Conservation (phyloP, 371 early-diverging fungal species). For the Furculomyces boomerangus region DNA sequence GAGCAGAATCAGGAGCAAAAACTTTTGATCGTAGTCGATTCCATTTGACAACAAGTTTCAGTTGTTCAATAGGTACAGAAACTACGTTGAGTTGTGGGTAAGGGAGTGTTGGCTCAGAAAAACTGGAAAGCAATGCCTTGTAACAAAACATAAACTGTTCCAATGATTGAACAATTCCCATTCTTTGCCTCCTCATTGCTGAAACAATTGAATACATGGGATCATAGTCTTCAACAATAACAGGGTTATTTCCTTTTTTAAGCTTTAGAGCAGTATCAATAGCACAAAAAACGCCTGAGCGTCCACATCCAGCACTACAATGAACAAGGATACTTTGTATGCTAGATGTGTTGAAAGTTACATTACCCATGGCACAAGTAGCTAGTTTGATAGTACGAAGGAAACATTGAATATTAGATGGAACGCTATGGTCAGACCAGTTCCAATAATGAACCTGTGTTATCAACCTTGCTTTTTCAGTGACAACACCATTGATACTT, state of each 20-base stretch:
- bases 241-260: constrained; percentile 7
- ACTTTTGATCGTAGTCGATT: not conserved
- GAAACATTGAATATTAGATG: constrained; percentile 22
- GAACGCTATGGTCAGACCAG: constrained; percentile 79
- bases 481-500: not conserved
- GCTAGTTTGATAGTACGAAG: constrained; percentile 21
- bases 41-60: constrained; percentile 1
- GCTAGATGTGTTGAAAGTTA: not conserved
- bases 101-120: not conserved
- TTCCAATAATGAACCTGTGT: constrained; percentile 69
- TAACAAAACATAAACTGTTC: constrained; percentile 77
- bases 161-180: constrained; percentile 71
- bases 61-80: not conserved
- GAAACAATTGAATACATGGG: constrained; percentile 41
- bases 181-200: constrained; percentile 60
- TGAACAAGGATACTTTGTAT: constrained; percentile 46
- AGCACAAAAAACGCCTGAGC: constrained; percentile 88
- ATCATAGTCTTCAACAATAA: constrained; percentile 27
- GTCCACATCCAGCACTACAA: constrained; percentile 91
- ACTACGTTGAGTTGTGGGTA: not conserved
- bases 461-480: constrained; percentile 13
- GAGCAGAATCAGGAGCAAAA: not conserved
- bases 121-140: constrained; percentile 29
- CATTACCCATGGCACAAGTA: not conserved
- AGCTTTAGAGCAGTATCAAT: constrained; percentile 31